These are phyloP conservation scores for Linnemannia schmuckeri DNA, from an alignment of 192 early-diverging fungal species.

Conservation along the genomic window DNA sequence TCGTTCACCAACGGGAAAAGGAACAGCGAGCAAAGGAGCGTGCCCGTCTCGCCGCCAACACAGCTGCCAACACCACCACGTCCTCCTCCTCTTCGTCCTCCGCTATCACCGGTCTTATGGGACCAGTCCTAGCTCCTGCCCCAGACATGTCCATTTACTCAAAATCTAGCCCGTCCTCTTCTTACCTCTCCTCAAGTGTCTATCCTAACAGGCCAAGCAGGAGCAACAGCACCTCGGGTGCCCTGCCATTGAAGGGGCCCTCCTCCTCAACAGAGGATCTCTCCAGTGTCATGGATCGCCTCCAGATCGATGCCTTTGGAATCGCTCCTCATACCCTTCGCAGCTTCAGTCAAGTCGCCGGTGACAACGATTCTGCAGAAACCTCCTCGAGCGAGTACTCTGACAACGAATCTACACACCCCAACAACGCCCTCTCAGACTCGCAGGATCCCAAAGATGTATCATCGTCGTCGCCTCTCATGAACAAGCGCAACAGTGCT, in stretches of 20 bases:
- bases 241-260: neutral
- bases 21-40: conserved; percentile 52
- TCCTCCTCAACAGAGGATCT: conserved; percentile 42
- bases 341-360: conserved; percentile 54
- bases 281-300: conserved; percentile 45
- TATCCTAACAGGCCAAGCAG: conserved; percentile 24
- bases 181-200: conserved; percentile 12
- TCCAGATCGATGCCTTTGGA: conserved; percentile 56
- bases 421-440: neutral
- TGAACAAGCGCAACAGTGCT: conserved; percentile 29
- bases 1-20: conserved; percentile 46
- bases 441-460: neutral
- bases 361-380: conserved; percentile 48
- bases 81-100: conserved; percentile 1
- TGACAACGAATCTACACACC: conserved; percentile 10
- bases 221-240: conserved; percentile 31
- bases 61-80: neutral
- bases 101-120: neutral
- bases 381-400: conserved; percentile 31
- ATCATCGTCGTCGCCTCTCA: neutral
- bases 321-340: conserved; percentile 57
- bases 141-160: conserved; percentile 37
- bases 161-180: conserved; percentile 32
- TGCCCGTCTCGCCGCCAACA: conserved; percentile 10
- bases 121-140: conserved; percentile 10